phyloP scores from a whole-genome alignment of 2,329 filamentous ascomycete genomes.

The Fusarium secorum region DNA sequence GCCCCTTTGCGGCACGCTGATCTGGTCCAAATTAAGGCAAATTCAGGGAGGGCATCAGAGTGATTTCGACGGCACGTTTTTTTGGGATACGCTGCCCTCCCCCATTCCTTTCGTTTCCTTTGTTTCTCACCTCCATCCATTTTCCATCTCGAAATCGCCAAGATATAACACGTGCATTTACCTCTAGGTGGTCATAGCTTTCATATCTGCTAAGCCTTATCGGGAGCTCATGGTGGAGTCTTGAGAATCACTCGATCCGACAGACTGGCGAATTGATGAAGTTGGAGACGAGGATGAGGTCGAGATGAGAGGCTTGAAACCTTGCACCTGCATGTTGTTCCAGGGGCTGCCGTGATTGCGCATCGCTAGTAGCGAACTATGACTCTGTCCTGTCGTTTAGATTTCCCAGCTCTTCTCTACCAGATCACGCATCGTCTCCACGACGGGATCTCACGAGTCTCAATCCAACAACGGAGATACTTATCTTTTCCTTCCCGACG shows the following conservation, averaged over 20 bases:
- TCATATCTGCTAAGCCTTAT: conserved; percentile 39
- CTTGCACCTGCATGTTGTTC: conserved; percentile 35
- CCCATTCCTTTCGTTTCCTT: conserved; percentile 3
- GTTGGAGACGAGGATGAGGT: conserved; percentile 1
- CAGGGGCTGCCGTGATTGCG: conserved; percentile 22
- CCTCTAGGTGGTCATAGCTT: conserved; percentile 43
- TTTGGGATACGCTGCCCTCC: conserved; percentile 4
- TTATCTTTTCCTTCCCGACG: conserved; percentile 22
- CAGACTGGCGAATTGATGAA: conserved; percentile 17
- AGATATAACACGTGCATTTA: conserved; percentile 38
- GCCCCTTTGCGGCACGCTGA: conserved; percentile 29
- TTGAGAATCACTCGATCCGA: conserved; percentile 12
- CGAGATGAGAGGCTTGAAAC: conserved; percentile 17
- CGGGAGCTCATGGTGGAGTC: conserved; percentile 22
- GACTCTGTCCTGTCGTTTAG: background rate
- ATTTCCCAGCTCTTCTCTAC: background rate
- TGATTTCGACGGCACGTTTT: conserved; percentile 9
- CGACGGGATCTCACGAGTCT: conserved; percentile 1
- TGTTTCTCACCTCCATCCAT: background rate
- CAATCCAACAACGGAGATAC: conserved; percentile 10
- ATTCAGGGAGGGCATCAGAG: conserved; percentile 11
- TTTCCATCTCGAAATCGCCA: conserved; percentile 13
- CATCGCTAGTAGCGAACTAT: conserved; percentile 28
- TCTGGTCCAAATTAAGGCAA: conserved; percentile 18
- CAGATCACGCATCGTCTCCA: conserved; percentile 9